Conservation (phyloP, 495 filamentous ascomycete species). For the Pyrenula massariospora region DNA sequence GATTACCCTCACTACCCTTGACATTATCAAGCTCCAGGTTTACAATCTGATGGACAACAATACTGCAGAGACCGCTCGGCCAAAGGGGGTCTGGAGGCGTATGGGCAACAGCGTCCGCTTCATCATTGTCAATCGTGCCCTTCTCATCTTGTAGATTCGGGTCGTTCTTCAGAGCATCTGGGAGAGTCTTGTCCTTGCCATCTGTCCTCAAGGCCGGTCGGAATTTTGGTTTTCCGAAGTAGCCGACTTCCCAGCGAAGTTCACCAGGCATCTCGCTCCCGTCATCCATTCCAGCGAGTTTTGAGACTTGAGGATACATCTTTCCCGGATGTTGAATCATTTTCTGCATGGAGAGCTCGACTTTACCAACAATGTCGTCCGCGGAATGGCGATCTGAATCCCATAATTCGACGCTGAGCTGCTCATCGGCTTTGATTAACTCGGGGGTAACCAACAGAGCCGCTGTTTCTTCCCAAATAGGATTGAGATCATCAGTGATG, state of each 20-base stretch:
- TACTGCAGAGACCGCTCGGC: constrained; percentile 74
- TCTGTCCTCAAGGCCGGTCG: constrained; percentile 71
- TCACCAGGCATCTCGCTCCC: constrained; percentile 86
- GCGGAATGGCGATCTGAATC: constrained; percentile 81
- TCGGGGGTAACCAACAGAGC: constrained; percentile 77
- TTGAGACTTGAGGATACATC: constrained; percentile 88
- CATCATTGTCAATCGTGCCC: constrained; percentile 58
- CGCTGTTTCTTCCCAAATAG: constrained; percentile 84
- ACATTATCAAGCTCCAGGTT: constrained; percentile 81
- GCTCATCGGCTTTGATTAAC: constrained; percentile 84
- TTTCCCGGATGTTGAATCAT: constrained; percentile 86
- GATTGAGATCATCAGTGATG: constrained; percentile 88
- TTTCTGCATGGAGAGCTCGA: constrained; percentile 85
- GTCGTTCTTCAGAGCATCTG: constrained; percentile 56
- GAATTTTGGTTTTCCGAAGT: constrained; percentile 81
- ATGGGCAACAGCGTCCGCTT: constrained; percentile 75
- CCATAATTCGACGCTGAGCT: constrained; percentile 89
- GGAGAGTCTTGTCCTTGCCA: constrained; percentile 69
- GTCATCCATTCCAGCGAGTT: constrained; percentile 65
- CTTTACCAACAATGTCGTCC: constrained; percentile 89
- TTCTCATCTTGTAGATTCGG: constrained; percentile 80
- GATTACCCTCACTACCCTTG: constrained; percentile 56
- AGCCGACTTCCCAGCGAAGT: constrained; percentile 91
- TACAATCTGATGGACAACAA: constrained; percentile 90
- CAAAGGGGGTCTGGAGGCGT: constrained; percentile 90